Percentiles rank a stretch among this genome's conserved stretches.
Evolutionary conservation across 2,329 filamentous ascomycete genomes (phyloP).

Genomic region (Corniculantispora saksenae): DNA sequence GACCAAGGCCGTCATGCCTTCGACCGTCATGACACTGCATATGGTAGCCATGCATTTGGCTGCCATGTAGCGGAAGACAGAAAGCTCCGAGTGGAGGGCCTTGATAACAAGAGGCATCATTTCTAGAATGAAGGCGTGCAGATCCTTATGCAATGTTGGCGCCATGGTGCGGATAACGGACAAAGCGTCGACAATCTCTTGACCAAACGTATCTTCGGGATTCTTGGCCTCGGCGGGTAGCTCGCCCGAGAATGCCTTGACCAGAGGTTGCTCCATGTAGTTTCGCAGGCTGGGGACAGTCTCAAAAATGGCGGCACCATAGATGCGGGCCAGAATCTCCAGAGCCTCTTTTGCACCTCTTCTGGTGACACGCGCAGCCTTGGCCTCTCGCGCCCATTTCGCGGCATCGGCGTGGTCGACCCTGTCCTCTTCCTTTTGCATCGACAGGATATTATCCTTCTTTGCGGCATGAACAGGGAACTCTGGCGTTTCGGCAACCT

Average conservation of each 20-base stretch:
- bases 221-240: slow-evolving; percentile 74
- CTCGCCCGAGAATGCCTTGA: slow-evolving; percentile 69
- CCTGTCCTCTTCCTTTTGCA: slow-evolving; percentile 96
- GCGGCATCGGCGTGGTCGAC: slow-evolving; percentile 89
- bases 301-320: slow-evolving; percentile 75
- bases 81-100: slow-evolving; percentile 82
- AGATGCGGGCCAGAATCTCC: slow-evolving; percentile 79
- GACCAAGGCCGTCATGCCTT: slow-evolving; percentile 94
- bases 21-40: slow-evolving; percentile 92
- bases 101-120: slow-evolving; percentile 85
- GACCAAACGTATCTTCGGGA: slow-evolving; percentile 74
- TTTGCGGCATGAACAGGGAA: slow-evolving; percentile 81
- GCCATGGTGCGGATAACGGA: slow-evolving; percentile 89
- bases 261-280: slow-evolving; percentile 81
- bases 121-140: slow-evolving; percentile 79
- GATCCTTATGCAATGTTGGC: slow-evolving; percentile 77
- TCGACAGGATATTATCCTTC: slow-evolving; percentile 80
- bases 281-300: slow-evolving; percentile 79
- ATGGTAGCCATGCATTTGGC: slow-evolving; percentile 97
- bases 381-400: slow-evolving; percentile 86
- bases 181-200: slow-evolving; percentile 91
- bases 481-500: slow-evolving; percentile 95
- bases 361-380: slow-evolving; percentile 83
- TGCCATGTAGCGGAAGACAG: slow-evolving; percentile 93
- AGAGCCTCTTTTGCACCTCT: slow-evolving; percentile 92